Evolutionary conservation across 352 stramenopile species (phyloP), one percentile per base, ranked within the genome.

Genomic region (Plasmopara viticola): DNA sequence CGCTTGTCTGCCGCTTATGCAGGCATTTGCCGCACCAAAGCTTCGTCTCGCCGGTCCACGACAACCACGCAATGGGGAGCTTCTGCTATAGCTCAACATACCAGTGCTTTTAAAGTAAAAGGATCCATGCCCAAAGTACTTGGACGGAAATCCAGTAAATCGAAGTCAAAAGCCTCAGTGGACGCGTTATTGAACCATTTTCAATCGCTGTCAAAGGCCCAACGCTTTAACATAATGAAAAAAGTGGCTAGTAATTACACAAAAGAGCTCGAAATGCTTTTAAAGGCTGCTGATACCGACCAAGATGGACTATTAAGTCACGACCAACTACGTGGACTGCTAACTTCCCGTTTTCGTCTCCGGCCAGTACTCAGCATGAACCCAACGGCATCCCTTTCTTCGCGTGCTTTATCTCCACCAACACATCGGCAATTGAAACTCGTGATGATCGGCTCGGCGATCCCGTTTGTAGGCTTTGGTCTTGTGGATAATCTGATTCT

Each of bases 401-500:
- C 57, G 37, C 62, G 57, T 25, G 57, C 62, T 30, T 39, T 66
- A 6, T 44, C 56, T 30, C 71, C 66, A 1, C 81, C 81, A 20
- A 85, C 68, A 33, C 72, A 63, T 55, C 62, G 78, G 29, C 81
- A 91, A 59, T 74, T 91, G 28, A 72, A 72, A 41, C 70, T 92
- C 42, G 81, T 92, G 31, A 87, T 87, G 67, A 60, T 95, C 43
- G 68, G 71, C 44, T 86, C 82, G 9, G 78, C 77, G 25, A 87
- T 92, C 41, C 83, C 84, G 13, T 91, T 91, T 59, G 67, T 91
- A 10, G 82, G 78, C 44, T 95, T 95, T 65, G 83, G 83, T 20
- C 74, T 95, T 34, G 75, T 90, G 0, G 83, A 93, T 67, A 93
- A 95, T 60, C 72, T 90, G 58, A 88, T 94, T 52, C 87, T 92